Percentiles rank a stretch among this genome's conserved stretches.
phyloP scores from a whole-genome alignment of 495 filamentous ascomycete species.

The Neurospora sp. region DNA sequence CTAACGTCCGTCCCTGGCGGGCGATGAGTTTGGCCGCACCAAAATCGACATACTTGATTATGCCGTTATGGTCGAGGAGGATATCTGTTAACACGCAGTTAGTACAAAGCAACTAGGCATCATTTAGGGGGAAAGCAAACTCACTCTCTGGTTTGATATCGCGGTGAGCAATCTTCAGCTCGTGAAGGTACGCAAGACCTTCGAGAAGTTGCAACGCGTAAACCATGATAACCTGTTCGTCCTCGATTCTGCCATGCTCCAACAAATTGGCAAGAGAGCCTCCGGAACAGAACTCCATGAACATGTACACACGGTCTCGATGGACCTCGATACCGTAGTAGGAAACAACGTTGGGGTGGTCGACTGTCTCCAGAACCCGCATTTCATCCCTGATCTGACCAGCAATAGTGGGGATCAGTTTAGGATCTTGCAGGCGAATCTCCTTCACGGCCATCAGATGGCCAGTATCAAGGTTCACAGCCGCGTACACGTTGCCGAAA shows the following conservation, averaged over 20 bases:
- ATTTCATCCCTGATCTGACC: constrained; percentile 94
- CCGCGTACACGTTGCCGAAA: constrained; percentile 93
- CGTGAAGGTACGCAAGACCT: constrained; percentile 89
- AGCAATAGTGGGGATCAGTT: constrained; percentile 87
- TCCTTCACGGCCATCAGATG: constrained; percentile 98
- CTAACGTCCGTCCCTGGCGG: constrained; percentile 79
- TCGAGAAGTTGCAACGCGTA: constrained; percentile 94
- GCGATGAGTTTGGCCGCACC: constrained; percentile 96
- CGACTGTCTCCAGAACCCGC: constrained; percentile 85
- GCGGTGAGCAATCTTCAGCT: constrained; percentile 80
- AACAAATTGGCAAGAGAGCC: constrained; percentile 84
- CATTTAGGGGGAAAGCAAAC: constrained; percentile 18
- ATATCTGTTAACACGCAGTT: constrained; percentile 50
- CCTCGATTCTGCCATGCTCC: constrained; percentile 94
- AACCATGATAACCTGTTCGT: constrained; percentile 96
- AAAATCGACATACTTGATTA: constrained; percentile 99
- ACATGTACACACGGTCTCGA: constrained; percentile 96
- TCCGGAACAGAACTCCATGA: constrained; percentile 98
- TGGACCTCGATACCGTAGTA: constrained; percentile 98
- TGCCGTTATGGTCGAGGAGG: constrained; percentile 90
- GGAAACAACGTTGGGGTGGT: constrained; percentile 94
- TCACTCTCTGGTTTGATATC: constrained; percentile 97
- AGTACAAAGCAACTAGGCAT: constrained; percentile 2
- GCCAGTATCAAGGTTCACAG: constrained; percentile 92
- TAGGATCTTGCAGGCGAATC: constrained; percentile 92